Evolutionary conservation across 208 protist species (phyloP), one percentile per base, ranked within the genome.

Genomic region (Endotrypanum monterogeii): DNA sequence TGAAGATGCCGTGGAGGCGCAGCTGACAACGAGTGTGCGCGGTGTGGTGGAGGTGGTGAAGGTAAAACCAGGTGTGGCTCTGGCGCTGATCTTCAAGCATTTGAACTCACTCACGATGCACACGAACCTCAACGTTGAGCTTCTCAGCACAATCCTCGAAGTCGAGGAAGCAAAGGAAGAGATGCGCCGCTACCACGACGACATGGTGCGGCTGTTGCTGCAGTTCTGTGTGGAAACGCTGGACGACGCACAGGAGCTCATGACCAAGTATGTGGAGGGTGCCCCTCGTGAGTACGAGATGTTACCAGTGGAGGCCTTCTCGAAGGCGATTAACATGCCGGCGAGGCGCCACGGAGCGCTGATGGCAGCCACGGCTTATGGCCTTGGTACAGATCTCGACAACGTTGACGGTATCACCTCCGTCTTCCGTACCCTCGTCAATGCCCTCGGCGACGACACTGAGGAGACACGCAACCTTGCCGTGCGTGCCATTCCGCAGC

Each of bases 41-140:
- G 93, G 93, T 73, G 91, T 97, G 55, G 87, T 96, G 77, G 93
- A 97, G 83, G 91, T 97, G 68, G 93, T 97, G 41, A 96, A 96
- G 85, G 93, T 97, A 70, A 92, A 93, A 80, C 93, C 93, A 2
- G 81, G 54, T 48, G 73, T 92, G 28, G 89, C 93, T 35, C 87
- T 97, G n/a, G 78, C 83, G 28, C 81, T 97, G 72, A 79, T 97
- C 56, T 94, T 96, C 76, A 89, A 91, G 73, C 75, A 91, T 70
- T 83, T 97, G 41, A 76, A 83, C 52, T 61, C 72, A 52, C 80
- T 85, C 54, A 44, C 69, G 44, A 81, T 56, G 46, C 92, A 92
- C 78, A 89, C 86, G 52, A 74, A 54, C 58, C 52, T 73, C 44
- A 86, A 94, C 71, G 78, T 97, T 16, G 88, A 96, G 76, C 86